A percentile compares a stretch with the other conserved stretches of the same genome.
These are phyloP conservation scores for Pseudozyma pruni DNA, from an alignment of 1,284 basidiomycete genomes.

Conservation along the genomic window DNA sequence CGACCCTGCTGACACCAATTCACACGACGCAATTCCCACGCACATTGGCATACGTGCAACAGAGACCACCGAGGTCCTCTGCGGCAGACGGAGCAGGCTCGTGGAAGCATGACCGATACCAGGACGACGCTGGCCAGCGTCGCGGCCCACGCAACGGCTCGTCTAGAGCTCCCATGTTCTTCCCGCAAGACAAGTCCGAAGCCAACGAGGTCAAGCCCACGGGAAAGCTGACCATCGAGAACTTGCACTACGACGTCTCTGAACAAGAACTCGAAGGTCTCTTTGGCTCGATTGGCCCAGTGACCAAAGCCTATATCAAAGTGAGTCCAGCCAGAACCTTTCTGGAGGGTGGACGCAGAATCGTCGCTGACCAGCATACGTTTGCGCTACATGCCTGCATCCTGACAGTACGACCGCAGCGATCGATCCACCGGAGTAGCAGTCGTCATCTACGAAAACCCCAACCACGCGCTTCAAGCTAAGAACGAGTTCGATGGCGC, in stretches of 20 bases:
- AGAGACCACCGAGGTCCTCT: slow-evolving; percentile 21
- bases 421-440: slow-evolving; percentile 90
- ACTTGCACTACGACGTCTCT: slow-evolving; percentile 92
- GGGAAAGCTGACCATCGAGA: slow-evolving; percentile 77
- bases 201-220: slow-evolving; percentile 45
- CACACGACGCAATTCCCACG: background rate
- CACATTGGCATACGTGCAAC: background rate
- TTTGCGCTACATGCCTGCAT: too few species aligned
- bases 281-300: slow-evolving; percentile 90
- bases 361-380: too few species aligned
- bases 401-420: slow-evolving; percentile 92
- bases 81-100: slow-evolving; percentile 15
- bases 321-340: slow-evolving; percentile 71
- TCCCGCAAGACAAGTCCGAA: slow-evolving; percentile 33
- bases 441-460: slow-evolving; percentile 81
- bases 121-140: background rate
- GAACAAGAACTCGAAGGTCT: slow-evolving; percentile 78
- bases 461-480: slow-evolving; percentile 82
- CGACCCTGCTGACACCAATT: too few species aligned
- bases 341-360: background rate
- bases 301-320: slow-evolving; percentile 89
- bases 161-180: slow-evolving; percentile 28
- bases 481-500: slow-evolving; percentile 88
- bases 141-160: slow-evolving; percentile 15
- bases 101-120: slow-evolving; percentile 47